Base-by-base conservation (phyloP, 352 stramenopile species). In the Blastocystis sp. region DNA sequence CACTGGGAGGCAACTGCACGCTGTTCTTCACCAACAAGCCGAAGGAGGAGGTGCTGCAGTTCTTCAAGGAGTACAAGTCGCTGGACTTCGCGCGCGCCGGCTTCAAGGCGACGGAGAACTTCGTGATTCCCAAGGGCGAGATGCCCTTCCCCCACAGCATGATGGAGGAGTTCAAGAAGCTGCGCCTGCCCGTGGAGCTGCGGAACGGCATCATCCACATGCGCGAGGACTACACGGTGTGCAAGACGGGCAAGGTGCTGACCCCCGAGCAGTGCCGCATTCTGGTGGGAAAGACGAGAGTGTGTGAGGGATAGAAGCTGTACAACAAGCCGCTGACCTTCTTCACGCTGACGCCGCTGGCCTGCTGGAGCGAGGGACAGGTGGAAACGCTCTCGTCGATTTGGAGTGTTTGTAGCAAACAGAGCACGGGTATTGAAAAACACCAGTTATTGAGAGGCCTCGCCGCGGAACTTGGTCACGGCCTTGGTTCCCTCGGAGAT, bases 181-280 rank as follows among this genome's bases (percentile, higher is more conserved):
- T 98, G 21, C 95, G 96, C 34, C 91, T 99, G 53, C 95, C 95
- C 10, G 95, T 98, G 69, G 95, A 98, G 89, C 92, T 98, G 40
- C 95, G 98, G 91, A 97, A 97, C 89, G 95, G 95, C 28, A 34
- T 34, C 28, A 34, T 34, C 28, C 28, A 34, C 28, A 34, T 34
- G 28, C 28, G 28, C 28, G 28, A 34, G 28, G 28, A 34, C 28
- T 34, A 34, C 28, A 34, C 28, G 28, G 28, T 34, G 28, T 34
- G 28, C 28, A 34, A 34, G 28, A 34, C 28, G 28, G 28, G 96
- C 56, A 92, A 97, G 90, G 94, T 93, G 48, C 89, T 99, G 23
- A 96, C 92, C 76, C 94, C 96, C 1, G 96, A 98, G 88, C 94
- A 98, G 88, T 96, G 95, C 86, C 98, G 97, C 89, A 91, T 98